These are phyloP conservation scores for Aspergillus pseudoviridinutans DNA, from an alignment of 2,329 filamentous ascomycete genomes.

Conservation along the genomic window DNA sequence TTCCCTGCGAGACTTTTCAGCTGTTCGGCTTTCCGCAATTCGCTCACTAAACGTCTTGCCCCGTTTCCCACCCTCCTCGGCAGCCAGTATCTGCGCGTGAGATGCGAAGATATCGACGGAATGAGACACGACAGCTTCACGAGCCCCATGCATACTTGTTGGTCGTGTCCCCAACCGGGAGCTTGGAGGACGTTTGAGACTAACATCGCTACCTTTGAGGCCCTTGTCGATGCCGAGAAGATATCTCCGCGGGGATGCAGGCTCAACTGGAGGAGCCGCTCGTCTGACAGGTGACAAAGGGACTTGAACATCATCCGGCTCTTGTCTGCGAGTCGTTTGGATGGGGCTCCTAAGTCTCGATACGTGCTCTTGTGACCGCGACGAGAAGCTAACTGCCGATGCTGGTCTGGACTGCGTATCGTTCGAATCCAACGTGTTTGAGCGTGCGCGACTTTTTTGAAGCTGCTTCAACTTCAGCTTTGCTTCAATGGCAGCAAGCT, in stretches of 20 bases:
- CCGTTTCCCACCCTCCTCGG: slow-evolving; percentile 22
- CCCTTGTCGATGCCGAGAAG: slow-evolving; percentile 88
- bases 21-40: slow-evolving; percentile 62
- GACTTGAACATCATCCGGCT: slow-evolving; percentile 58
- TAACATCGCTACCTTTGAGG: slow-evolving; percentile 73
- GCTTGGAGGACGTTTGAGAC: slow-evolving; percentile 65
- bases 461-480: slow-evolving; percentile 82
- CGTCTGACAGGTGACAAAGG: slow-evolving; percentile 65
- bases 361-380: slow-evolving; percentile 15
- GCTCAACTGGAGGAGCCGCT: slow-evolving; percentile 47
- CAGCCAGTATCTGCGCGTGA: slow-evolving; percentile 23
- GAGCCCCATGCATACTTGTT: slow-evolving; percentile 25
- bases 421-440: slow-evolving; percentile 18
- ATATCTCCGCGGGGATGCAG: slow-evolving; percentile 73
- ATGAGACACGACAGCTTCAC: slow-evolving; percentile 24
- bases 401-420: slow-evolving; percentile 16
- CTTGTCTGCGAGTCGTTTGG: slow-evolving; percentile 12
- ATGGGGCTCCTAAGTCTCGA: slow-evolving; percentile 13
- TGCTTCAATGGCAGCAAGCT: slow-evolving; percentile 84
- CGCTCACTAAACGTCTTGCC: slow-evolving; percentile 76
- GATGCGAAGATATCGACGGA: slow-evolving; percentile 18
- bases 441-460: slow-evolving; percentile 52
- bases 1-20: slow-evolving; percentile 37
- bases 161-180: slow-evolving; percentile 26
- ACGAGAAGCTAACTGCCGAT: slow-evolving; percentile 23